Conservation (phyloP, 768 basidiomycete species). For the Tulasnella sp. region DNA sequence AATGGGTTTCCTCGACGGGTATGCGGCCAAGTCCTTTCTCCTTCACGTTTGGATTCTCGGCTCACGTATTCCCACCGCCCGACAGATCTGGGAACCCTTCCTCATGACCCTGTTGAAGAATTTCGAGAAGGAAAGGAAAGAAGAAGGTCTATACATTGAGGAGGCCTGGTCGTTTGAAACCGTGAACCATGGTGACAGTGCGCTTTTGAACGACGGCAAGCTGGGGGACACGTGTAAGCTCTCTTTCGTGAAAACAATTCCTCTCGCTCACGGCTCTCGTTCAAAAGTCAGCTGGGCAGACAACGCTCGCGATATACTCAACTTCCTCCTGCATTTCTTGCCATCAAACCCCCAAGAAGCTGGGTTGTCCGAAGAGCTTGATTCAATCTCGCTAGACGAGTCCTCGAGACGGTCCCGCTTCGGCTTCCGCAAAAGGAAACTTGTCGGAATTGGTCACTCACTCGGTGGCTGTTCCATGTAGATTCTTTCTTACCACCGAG, state of each 20-base stretch:
- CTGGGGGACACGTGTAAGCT: constrained; percentile 59
- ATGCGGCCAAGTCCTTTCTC: constrained; percentile 32
- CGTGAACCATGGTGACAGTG: constrained; percentile 82
- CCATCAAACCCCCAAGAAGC: constrained; percentile 43
- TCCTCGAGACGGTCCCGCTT: constrained; percentile 43
- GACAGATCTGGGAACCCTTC: constrained; percentile 75
- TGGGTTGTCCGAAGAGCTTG: constrained; percentile 52
- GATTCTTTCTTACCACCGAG: constrained; percentile 35
- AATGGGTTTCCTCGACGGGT: constrained; percentile 90
- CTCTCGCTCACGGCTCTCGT: background rate
- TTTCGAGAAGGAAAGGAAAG: constrained; percentile 39
- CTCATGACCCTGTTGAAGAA: constrained; percentile 49
- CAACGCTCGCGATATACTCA: constrained; percentile 69
- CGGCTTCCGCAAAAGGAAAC: constrained; percentile 53
- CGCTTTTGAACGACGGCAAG: constrained; percentile 57
- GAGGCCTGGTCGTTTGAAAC: constrained; percentile 83
- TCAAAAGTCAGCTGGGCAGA: constrained; percentile 71
- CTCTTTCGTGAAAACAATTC: background rate
- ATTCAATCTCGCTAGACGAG: constrained; percentile 47
- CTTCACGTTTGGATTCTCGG: background rate
- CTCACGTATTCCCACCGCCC: background rate
- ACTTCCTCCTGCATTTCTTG: constrained; percentile 67
- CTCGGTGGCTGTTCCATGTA: constrained; percentile 76
- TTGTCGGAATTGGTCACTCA: constrained; percentile 77
- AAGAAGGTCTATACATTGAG: constrained; percentile 46